Evolutionary conservation across 164 flowering plant species (phyloP).

Genomic region (Magnolia officinalis): DNA sequence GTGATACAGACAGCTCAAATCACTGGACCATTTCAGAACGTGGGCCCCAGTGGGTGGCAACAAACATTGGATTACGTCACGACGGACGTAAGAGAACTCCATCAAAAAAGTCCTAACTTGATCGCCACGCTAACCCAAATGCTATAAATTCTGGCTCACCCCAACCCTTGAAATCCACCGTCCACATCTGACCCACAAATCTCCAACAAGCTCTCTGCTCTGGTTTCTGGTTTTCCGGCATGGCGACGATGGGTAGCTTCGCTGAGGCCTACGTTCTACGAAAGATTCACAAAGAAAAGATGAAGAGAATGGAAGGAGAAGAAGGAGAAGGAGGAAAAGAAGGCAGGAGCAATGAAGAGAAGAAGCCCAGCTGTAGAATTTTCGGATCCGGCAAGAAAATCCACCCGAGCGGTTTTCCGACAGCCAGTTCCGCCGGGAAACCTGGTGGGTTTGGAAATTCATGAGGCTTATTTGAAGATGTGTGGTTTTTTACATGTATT

Average conservation of each 20-base stretch:
- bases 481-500: too few species aligned
- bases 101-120: background rate
- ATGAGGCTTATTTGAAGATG: background rate
- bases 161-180: background rate
- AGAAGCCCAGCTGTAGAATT: background rate
- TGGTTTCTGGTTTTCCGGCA: background rate
- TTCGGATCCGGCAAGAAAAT: background rate
- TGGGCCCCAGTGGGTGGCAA: too few species aligned
- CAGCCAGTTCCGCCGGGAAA: background rate
- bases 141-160: constrained; percentile 7
- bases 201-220: background rate
- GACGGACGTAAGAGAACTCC: too few species aligned
- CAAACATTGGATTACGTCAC: too few species aligned
- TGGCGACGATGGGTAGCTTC: constrained; percentile 12
- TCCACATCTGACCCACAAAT: background rate
- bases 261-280: constrained; percentile 24
- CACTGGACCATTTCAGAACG: too few species aligned
- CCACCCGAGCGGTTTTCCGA: constrained; percentile 3
- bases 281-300: constrained; percentile 23
- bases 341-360: background rate
- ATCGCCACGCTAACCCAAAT: constrained; percentile 1
- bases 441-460: background rate
- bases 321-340: background rate
- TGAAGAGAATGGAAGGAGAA: constrained; percentile 20
- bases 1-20: too few species aligned